Conservation (phyloP, 1,284 basidiomycete genomes). For the Sanghuangporus weigelae region DNA sequence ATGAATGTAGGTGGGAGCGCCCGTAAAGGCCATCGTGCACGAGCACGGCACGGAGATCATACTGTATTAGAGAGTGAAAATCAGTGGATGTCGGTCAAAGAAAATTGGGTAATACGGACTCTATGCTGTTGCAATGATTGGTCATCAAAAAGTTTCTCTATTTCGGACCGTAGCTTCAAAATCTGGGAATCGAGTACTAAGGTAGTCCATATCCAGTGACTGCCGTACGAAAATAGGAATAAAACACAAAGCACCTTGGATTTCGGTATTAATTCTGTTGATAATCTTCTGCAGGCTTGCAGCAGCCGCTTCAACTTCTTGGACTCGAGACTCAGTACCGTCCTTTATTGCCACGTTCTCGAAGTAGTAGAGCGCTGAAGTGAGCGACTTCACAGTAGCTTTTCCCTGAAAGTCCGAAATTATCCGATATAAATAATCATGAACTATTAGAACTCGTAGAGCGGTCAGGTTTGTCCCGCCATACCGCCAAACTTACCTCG, state of each 20-base stretch:
- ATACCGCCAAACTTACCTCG: slow-evolving; percentile 40
- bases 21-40: slow-evolving; percentile 71
- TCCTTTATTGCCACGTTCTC: slow-evolving; percentile 53
- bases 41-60: slow-evolving; percentile 70
- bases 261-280: slow-evolving; percentile 43
- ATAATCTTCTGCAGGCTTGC: slow-evolving; percentile 48
- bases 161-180: slow-evolving; percentile 37
- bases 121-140: slow-evolving; percentile 55
- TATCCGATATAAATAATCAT: slow-evolving; percentile 7
- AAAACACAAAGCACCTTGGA: slow-evolving; percentile 38
- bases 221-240: not conserved
- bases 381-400: slow-evolving; percentile 56
- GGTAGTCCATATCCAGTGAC: not conserved
- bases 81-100: not conserved
- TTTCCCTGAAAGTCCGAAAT: slow-evolving; percentile 38
- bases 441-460: not conserved
- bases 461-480: no score
- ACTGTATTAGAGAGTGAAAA: slow-evolving; percentile 37
- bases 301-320: slow-evolving; percentile 37
- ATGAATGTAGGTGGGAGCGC: slow-evolving; percentile 68
- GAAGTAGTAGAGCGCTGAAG: slow-evolving; percentile 60
- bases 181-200: slow-evolving; percentile 51
- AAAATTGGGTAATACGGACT: slow-evolving; percentile 33
- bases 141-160: slow-evolving; percentile 46
- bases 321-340: slow-evolving; percentile 42